Evolutionary conservation across 805 yeast genomes (phyloP), one percentile per base, ranked within the genome.

Genomic region (Starmerella sp.): DNA sequence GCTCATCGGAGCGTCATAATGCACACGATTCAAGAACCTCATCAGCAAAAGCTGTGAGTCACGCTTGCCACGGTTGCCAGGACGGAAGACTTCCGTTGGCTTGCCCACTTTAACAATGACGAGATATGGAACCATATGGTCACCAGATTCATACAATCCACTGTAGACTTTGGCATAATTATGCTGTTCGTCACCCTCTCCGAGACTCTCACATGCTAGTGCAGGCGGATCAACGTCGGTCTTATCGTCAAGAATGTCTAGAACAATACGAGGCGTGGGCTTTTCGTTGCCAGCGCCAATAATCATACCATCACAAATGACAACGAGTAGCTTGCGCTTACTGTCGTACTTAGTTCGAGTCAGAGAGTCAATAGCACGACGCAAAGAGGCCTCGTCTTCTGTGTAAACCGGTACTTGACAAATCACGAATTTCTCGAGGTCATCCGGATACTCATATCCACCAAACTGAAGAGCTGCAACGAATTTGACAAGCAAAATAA

Each of bases 41-140:
- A 80, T 80, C 62, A 80, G 69, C 43, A 80, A 68, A 68, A 80
- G 73, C 65, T 80, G 84, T 15, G 83, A 77, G 63, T 80, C 84
- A 64, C 84, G 79, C 67, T 80, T 80, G 66, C 84, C 84, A 64
- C 84, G 74, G 66, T 80, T 80, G 57, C 84, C 84, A 13, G 84
- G 84, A 50, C 77, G 67, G 54, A 73, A 73, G 13, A 75, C 76
- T 65, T 80, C 84, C 10, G 74, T 77, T 2, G 83, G 81, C 34
- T 80, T 77, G 45, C 84, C 84, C 54, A 81, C 79, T 66, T 80
- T 80, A 48, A 80, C 83, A 54, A 80, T 65, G 5, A 77, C 77
- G 48, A 80, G 63, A 59, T 78, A 71, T 0, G 84, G 84, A 34
- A 79, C 78, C 46, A 79, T 76, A 32, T 72, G 74, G 55, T 81